Conservation (phyloP, 441 rosid genomes). For the Adansonia rubrostipa region DNA sequence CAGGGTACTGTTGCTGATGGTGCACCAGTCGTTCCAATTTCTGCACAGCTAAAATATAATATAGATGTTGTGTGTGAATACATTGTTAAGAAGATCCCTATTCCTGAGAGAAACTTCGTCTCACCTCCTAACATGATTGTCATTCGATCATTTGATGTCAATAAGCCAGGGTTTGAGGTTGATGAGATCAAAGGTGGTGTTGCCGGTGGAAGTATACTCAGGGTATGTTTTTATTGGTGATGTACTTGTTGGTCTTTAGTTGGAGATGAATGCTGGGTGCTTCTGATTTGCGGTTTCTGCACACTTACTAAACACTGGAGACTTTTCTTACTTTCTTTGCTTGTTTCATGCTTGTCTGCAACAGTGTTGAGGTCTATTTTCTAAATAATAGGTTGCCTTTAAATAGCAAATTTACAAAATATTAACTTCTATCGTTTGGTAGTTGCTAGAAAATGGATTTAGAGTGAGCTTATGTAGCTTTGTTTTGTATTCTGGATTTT, state of each 20-base stretch:
- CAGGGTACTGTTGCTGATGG: conserved; percentile 95
- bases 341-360: background rate
- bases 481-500: background rate
- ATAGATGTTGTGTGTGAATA: conserved; percentile 92
- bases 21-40: conserved; percentile 92
- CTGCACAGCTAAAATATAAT: conserved; percentile 92
- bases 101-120: conserved; percentile 85
- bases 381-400: no score
- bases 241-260: background rate
- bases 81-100: conserved; percentile 88
- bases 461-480: conserved; percentile 8
- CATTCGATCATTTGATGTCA: conserved; percentile 94
- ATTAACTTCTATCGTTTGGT: background rate
- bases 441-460: conserved; percentile 1
- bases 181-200: conserved; percentile 97
- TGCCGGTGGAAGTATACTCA: conserved; percentile 95
- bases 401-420: background rate
- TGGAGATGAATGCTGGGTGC: background rate
- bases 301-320: background rate
- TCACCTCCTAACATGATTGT: conserved; percentile 95
- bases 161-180: conserved; percentile 92
- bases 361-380: background rate
- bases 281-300: background rate
- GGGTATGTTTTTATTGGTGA: conserved; percentile 49
- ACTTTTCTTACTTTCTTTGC: background rate